Percentiles rank a stretch among this genome's conserved stretches.
Conservation (phyloP, 352 stramenopile species). For the Phytopythium aichiense region DNA sequence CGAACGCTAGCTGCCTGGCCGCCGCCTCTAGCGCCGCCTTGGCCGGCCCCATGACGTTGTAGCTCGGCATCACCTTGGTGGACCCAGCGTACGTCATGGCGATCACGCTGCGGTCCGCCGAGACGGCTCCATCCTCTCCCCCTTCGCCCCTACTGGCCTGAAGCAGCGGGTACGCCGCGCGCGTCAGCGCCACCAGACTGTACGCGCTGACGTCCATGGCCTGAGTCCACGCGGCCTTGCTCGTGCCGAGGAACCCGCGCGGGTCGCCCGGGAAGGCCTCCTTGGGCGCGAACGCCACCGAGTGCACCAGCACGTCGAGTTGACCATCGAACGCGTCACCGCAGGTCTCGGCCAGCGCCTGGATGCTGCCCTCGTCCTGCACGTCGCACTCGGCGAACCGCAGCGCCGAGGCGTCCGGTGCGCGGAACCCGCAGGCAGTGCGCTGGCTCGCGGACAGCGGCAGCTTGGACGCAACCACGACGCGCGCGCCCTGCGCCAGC, state of each 20-base stretch:
- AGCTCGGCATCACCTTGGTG: conserved; percentile 80
- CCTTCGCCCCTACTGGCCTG: conserved; percentile 1
- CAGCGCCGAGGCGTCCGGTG: conserved; percentile 22
- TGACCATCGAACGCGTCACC: conserved; percentile 38
- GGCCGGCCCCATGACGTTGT: conserved; percentile 91
- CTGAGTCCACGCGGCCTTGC: conserved; percentile 53
- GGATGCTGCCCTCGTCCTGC: conserved; percentile 48
- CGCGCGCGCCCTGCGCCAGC: conserved; percentile 54
- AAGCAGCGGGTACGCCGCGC: conserved; percentile 58
- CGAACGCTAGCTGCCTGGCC: conserved; percentile 75
- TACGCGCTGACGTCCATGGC: conserved; percentile 87
- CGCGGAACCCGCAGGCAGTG: conserved; percentile 44
- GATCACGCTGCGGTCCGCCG: conserved; percentile 66
- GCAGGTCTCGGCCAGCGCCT: conserved; percentile 40
- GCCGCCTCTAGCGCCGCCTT: conserved; percentile 89
- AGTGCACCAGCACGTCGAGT: conserved; percentile 88
- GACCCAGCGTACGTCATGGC: conserved; percentile 87
- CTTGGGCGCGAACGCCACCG: conserved; percentile 83
- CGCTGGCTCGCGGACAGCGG: conserved; percentile 43
- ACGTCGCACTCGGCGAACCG: conserved; percentile 78
- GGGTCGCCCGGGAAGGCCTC: conserved; percentile 54
- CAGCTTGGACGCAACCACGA: conserved; percentile 72
- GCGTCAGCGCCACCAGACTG: conserved; percentile 85
- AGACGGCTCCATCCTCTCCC: conserved; percentile 1
- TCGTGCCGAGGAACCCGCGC: conserved; percentile 43